Conservation (phyloP, 768 basidiomycete species). For the Termitomyces eurrhizus region DNA sequence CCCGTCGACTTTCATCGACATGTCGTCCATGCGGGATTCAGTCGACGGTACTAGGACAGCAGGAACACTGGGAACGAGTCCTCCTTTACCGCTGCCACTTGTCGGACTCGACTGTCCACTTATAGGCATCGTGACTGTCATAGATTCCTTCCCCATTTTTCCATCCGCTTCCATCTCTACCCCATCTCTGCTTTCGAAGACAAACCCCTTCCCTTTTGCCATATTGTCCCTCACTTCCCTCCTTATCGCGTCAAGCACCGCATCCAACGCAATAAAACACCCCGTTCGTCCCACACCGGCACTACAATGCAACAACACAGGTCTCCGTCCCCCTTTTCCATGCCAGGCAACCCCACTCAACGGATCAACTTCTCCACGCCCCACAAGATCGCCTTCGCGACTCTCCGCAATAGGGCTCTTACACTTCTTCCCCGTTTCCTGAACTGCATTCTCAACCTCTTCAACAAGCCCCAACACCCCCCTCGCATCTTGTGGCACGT, state of each 20-base stretch:
- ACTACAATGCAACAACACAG: conserved; percentile 83
- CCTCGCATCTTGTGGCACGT: conserved; percentile 82
- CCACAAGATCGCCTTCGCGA: background rate
- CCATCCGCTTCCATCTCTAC: conserved; percentile 30
- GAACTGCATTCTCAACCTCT: conserved; percentile 53
- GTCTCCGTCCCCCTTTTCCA: conserved; percentile 42
- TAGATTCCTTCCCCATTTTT: background rate
- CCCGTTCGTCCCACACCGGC: conserved; percentile 96
- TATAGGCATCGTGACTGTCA: background rate
- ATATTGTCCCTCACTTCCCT: conserved; percentile 43
- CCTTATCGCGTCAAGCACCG: conserved; percentile 72
- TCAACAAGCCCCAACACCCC: conserved; percentile 71
- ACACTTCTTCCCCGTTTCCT: conserved; percentile 26
- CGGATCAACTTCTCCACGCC: conserved; percentile 37
- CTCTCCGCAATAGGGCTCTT: background rate
- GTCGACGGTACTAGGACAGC: too few species aligned
- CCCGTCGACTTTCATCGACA: background rate
- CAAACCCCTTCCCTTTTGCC: background rate
- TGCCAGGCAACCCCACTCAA: conserved; percentile 54
- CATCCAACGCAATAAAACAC: conserved; percentile 87
- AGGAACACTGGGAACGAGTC: too few species aligned
- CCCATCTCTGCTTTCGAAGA: background rate
- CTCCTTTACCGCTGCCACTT: too few species aligned
- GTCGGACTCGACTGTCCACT: background rate
- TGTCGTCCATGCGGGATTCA: background rate